These are phyloP conservation scores for Auxenochlorella pyrenoidosa DNA, from an alignment of 139 green algal genomes.

Conservation along the genomic window DNA sequence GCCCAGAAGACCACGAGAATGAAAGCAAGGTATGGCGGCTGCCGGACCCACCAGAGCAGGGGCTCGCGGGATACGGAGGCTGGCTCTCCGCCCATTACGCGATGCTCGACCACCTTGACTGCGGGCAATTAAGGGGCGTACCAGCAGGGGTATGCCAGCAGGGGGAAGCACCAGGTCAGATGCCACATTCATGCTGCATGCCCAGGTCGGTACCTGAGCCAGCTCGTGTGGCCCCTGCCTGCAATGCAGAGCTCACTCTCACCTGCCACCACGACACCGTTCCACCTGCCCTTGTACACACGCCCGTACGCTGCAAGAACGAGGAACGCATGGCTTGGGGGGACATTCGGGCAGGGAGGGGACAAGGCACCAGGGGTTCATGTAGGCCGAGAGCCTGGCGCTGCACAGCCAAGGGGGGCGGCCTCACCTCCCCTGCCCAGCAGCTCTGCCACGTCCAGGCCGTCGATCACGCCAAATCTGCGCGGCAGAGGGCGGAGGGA, in stretches of 20 bases:
- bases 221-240: background rate
- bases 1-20: background rate
- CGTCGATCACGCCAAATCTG: constrained; percentile 31
- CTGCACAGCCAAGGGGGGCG: too few species aligned
- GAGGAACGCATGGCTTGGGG: background rate
- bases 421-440: constrained; percentile 20
- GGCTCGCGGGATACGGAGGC: constrained; percentile 36
- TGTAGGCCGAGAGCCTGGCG: too few species aligned
- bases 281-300: constrained; percentile 43
- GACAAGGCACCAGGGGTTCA: too few species aligned
- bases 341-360: too few species aligned
- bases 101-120: constrained; percentile 54
- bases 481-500: background rate
- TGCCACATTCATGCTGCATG: too few species aligned
- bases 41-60: constrained; percentile 20
- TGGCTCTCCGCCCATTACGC: background rate
- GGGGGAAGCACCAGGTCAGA: too few species aligned
- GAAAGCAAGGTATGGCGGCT: background rate
- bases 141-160: too few species aligned
- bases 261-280: constrained; percentile 45
- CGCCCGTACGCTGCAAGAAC: background rate
- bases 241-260: background rate
- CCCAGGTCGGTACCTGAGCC: too few species aligned
- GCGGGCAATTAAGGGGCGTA: background rate
- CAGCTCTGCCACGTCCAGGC: constrained; percentile 19